Base-by-base conservation (phyloP, 2,329 filamentous ascomycete genomes). In the Sporothrix humicola region DNA sequence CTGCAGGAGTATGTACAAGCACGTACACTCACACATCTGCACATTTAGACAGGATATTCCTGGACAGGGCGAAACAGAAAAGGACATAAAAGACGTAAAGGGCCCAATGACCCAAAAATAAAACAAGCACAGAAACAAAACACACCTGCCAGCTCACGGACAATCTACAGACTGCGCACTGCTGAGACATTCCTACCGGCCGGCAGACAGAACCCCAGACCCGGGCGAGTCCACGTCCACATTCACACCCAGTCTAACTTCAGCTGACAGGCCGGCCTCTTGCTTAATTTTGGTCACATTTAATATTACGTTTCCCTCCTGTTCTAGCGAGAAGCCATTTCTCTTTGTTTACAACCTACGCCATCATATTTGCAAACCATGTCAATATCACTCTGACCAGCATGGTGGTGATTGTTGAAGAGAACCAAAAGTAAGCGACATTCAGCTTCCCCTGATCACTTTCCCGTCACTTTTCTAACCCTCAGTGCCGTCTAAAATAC, bases 1-100 rank as follows among this genome's bases (percentile, higher is more conserved):
- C 59, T 44, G 37, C 59, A 63, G 58, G 26, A 42, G 6, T 10
- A 9, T 37, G 3, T 3, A 37, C 56, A 31, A 61, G 6, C 58
- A 20, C 58, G 13, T 17, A 37, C 31, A 23, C 20, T 9, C 52
- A 23, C 52, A 23, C 10, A 2, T 7, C 15, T 61, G 26, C 58
- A 42, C 58, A 61, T 63, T n/a, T 9, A 13, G 59, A 20, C 15
- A 46, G 59, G 59, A 44, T 63, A 37, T 44, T 37, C 59, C 59
- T 31, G 31, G 59, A 10, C 7, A 3, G 37, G 31, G 15, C 59
- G 12, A 44, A 37, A 37, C 31, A 37, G 5, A 37, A 37, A 37
- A 1, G 23, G 23, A 26, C 23, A 3, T 26, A 26, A 26, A 26
- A 37, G 31, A 37, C 31, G 31, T 37, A 37, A 37, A 37, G 5